Conservation (phyloP, 208 protist genomes). For the Leishmania lainsoni region DNA sequence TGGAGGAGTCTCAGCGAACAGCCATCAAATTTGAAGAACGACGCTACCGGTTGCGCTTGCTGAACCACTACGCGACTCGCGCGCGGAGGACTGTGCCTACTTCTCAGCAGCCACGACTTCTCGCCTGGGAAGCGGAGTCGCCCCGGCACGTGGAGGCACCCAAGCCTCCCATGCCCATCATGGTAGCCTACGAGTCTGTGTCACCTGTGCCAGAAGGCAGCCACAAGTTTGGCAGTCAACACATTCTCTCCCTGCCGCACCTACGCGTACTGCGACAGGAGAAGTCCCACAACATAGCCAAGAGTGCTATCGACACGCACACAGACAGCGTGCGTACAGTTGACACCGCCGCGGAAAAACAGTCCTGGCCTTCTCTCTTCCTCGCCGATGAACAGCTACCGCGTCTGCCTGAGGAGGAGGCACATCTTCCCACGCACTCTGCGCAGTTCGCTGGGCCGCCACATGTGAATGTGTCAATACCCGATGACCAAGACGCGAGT, state of each 20-base stretch:
- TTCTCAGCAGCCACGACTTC: background rate
- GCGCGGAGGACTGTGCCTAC: too few relatives aligned
- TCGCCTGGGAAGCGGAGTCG: background rate
- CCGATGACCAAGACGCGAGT: background rate
- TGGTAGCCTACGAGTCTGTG: background rate
- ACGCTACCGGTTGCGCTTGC: conserved; percentile 1
- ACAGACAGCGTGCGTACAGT: background rate
- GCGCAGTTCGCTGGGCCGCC: background rate
- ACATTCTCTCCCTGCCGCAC: too few relatives aligned
- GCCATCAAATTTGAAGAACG: conserved; percentile 37
- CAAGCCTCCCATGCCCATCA: too few relatives aligned
- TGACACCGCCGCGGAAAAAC: too few relatives aligned
- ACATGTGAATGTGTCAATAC: background rate
- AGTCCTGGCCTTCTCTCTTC: background rate
- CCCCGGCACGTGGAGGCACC: too few relatives aligned
- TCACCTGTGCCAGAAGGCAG: background rate
- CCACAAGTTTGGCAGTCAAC: background rate
- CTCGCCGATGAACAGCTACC: background rate
- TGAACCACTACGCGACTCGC: background rate
- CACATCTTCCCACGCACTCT: background rate
- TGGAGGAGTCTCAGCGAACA: conserved; percentile 40
- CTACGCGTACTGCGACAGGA: background rate
- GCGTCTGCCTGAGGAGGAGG: background rate
- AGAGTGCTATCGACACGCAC: background rate
- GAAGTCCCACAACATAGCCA: background rate